phyloP scores from a whole-genome alignment of 2,329 filamentous ascomycete species.

The Dendryphion nanum region DNA sequence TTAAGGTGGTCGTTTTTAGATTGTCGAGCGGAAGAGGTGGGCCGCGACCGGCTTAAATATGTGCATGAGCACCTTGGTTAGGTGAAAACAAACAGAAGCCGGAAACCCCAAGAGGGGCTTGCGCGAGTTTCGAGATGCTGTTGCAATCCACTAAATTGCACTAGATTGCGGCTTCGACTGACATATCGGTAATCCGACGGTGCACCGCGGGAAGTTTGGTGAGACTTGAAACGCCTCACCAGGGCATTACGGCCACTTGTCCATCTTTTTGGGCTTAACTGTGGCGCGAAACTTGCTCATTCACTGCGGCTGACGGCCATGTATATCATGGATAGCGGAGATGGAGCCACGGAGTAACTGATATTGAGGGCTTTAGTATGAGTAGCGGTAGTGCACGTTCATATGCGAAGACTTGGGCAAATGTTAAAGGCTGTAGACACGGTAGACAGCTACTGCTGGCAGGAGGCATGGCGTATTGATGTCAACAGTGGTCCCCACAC shows the following conservation, averaged over 20 bases:
- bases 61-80: too few species aligned
- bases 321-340: too few species aligned
- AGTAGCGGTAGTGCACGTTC: too few species aligned
- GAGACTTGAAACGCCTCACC: slow-evolving; percentile 28
- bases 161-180: slow-evolving; percentile 30
- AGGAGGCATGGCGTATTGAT: too few species aligned
- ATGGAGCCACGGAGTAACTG: too few species aligned
- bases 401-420: too few species aligned
- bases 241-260: slow-evolving; percentile 7
- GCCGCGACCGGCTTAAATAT: slow-evolving; percentile 14
- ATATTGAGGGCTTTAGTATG: too few species aligned
- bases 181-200: slow-evolving; percentile 18
- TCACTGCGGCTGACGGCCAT: too few species aligned
- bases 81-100: neutral
- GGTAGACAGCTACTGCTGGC: too few species aligned
- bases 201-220: neutral
- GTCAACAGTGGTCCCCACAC: too few species aligned
- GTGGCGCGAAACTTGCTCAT: slow-evolving; percentile 38
- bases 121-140: slow-evolving; percentile 34
- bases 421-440: too few species aligned
- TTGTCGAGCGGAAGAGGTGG: slow-evolving; percentile 1
- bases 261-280: too few species aligned
- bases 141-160: slow-evolving; percentile 31
- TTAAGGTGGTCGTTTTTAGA: neutral
- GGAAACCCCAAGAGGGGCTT: slow-evolving; percentile 12